Percentiles rank a stretch among this genome's conserved stretches.
Conservation (phyloP, 257 asterid genomes). For the Capsicum chinense region DNA sequence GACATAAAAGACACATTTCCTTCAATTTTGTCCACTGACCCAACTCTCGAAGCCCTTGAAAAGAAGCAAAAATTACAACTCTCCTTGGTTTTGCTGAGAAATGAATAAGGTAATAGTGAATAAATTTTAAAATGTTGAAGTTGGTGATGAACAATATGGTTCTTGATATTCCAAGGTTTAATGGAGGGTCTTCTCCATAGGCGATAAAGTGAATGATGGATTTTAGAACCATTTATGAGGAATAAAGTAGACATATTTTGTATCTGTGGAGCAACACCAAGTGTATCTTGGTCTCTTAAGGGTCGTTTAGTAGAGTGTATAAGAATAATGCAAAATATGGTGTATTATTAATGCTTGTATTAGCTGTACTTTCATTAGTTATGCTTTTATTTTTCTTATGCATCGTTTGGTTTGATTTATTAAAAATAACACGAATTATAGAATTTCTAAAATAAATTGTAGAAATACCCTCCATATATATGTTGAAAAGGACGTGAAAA, state of each 20-base stretch:
- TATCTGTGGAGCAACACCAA: not conserved
- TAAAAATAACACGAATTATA: too few relatives aligned
- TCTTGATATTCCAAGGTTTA: constrained; percentile 30
- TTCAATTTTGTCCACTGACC: too few relatives aligned
- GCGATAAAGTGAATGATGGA: not conserved
- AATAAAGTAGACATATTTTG: constrained; percentile 22
- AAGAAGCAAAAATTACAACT: constrained; percentile 33
- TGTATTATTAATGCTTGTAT: too few relatives aligned
- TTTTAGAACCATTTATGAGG: constrained; percentile 13
- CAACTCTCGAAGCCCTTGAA: constrained; percentile 27
- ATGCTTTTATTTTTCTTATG: too few relatives aligned
- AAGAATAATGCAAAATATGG: too few relatives aligned
- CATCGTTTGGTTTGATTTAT: too few relatives aligned
- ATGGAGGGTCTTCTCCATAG: constrained; percentile 20
- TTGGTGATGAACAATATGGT: constrained; percentile 22
- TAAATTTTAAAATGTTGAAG: constrained; percentile 45
- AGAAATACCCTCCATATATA: too few relatives aligned
- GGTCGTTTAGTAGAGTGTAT: too few relatives aligned
- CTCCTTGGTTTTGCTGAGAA: constrained; percentile 41
- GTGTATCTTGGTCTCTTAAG: not conserved
- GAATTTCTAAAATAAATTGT: too few relatives aligned
- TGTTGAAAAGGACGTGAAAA: too few relatives aligned
- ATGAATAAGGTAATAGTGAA: constrained; percentile 44
- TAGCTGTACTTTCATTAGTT: too few relatives aligned
- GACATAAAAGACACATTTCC: too few relatives aligned